Evolutionary conservation across 352 stramenopile genomes (phyloP).

Genomic region (Globisporangium iwayamae): DNA sequence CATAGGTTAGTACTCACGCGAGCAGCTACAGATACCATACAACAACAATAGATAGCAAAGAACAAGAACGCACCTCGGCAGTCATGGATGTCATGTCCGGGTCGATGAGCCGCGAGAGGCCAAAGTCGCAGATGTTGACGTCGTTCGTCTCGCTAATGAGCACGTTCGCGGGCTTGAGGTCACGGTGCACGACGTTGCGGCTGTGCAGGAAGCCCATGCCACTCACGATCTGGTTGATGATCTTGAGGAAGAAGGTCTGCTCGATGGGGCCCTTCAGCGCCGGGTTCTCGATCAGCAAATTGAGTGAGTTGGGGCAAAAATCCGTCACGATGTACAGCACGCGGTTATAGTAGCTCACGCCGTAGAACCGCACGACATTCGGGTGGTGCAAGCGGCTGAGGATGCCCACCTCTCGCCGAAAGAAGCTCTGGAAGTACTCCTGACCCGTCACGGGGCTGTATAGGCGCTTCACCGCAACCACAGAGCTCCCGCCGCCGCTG

Average conservation of each 20-base stretch:
- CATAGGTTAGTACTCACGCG: neutral
- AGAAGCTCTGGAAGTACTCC: slow-evolving; percentile 90
- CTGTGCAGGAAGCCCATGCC: slow-evolving; percentile 91
- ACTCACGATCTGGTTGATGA: slow-evolving; percentile 88
- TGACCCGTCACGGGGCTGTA: slow-evolving; percentile 85
- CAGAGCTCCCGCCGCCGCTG: slow-evolving; percentile 74
- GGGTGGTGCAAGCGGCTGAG: slow-evolving; percentile 85
- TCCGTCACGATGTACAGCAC: slow-evolving; percentile 90
- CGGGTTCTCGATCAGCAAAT: slow-evolving; percentile 79
- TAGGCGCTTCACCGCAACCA: slow-evolving; percentile 86
- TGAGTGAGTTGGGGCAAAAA: slow-evolving; percentile 83
- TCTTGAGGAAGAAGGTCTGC: slow-evolving; percentile 73
- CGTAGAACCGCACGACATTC: slow-evolving; percentile 89
- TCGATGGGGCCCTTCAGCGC: slow-evolving; percentile 61
- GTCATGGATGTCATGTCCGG: slow-evolving; percentile 85
- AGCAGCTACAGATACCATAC: neutral
- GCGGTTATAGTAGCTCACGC: slow-evolving; percentile 88
- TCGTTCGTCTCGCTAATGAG: slow-evolving; percentile 89
- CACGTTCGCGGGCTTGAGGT: slow-evolving; percentile 94
- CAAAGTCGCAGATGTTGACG: slow-evolving; percentile 94
- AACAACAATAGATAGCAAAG: neutral
- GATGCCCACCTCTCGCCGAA: slow-evolving; percentile 85
- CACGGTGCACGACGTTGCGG: slow-evolving; percentile 80
- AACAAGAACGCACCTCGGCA: slow-evolving; percentile 38
- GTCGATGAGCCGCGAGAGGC: slow-evolving; percentile 85